Conservation (phyloP, 169 alveolate genomes). For the Eimeria acervulina region DNA sequence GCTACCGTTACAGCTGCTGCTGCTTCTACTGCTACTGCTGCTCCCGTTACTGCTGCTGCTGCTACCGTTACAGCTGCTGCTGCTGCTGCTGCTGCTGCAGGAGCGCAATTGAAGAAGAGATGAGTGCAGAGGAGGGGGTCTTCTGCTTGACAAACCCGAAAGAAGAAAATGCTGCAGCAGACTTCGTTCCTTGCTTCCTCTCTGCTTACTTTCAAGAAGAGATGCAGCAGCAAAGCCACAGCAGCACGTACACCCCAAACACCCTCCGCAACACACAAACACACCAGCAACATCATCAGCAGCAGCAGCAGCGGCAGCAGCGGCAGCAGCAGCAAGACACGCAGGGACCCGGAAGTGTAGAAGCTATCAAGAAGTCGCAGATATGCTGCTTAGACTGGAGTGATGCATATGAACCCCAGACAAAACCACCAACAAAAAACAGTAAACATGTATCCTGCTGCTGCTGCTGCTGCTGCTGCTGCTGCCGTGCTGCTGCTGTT, state of each 20-base stretch:
- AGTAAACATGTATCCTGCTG: neutral
- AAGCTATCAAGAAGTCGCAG: neutral
- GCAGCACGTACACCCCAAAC: neutral
- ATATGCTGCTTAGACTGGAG: neutral
- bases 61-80: neutral
- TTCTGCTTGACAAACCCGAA: neutral
- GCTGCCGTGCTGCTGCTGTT: neutral
- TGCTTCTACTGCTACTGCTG: neutral
- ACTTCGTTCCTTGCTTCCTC: neutral
- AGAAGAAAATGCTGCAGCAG: neutral
- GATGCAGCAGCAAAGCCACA: neutral
- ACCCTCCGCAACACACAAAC: neutral
- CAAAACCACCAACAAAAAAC: neutral
- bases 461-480: conserved; percentile 41
- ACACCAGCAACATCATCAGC: no score
- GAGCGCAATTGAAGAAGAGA: neutral
- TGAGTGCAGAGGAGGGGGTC: neutral
- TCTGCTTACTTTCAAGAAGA: neutral
- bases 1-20: conserved; percentile 4
- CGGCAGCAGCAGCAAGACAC: neutral
- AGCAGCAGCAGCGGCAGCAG: conserved; percentile 5
- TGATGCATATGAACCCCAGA: neutral
- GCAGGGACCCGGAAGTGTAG: neutral
- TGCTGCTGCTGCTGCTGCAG: conserved; percentile 5
- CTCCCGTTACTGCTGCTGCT: neutral